Base-by-base conservation (phyloP, 73 alveolate genomes). In the Paramecium sonneborni region DNA sequence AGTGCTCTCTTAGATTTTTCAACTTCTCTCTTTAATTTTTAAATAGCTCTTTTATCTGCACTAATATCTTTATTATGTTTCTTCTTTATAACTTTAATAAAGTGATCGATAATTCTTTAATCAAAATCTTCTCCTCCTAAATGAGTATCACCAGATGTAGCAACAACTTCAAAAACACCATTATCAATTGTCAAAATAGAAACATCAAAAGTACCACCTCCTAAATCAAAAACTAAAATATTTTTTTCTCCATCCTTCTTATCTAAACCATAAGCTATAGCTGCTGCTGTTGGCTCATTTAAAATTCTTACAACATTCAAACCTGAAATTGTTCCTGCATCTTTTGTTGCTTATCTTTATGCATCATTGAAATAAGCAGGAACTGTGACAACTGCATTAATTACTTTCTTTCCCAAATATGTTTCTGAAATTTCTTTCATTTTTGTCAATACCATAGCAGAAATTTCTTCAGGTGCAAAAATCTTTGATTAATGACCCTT, bases 211-310 rank as follows among this genome's bases (percentile, higher is more conserved):
- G 99, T 98, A 86, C 99, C 99, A 94, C 99, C 99, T 52, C 99
- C 99, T 76, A 97, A 88, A 90, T 97, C 99, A 92, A 95, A 97
- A 24, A 97, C 99, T 46, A 97, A 76, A 92, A 98, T 97, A 92
- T 96, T 97, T 89, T 95, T 93, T 86, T 97, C 99, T 57, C 97
- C 97, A 69, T 94, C 96, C 92, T 98, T 96, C 94, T 96, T 95
- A 92, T 98, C 99, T 57, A 97, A 88, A 18, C 99, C 99, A 93
- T 98, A 98, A 35, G 99, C 99, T 15, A 98, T 95, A 43, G 99
- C 99, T 15, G 99, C 99, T 5, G 99, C 99, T 57, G 99, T 98
- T 15, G 99, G 99, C 85, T 98, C 99, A 90, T 98, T 98, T 62
- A 98, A 89, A 95, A 98, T 96, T 91, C 99, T 94, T 48, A 98